phyloP scores from a whole-genome alignment of 371 early-diverging fungal genomes.

The Mucor irregularis region DNA sequence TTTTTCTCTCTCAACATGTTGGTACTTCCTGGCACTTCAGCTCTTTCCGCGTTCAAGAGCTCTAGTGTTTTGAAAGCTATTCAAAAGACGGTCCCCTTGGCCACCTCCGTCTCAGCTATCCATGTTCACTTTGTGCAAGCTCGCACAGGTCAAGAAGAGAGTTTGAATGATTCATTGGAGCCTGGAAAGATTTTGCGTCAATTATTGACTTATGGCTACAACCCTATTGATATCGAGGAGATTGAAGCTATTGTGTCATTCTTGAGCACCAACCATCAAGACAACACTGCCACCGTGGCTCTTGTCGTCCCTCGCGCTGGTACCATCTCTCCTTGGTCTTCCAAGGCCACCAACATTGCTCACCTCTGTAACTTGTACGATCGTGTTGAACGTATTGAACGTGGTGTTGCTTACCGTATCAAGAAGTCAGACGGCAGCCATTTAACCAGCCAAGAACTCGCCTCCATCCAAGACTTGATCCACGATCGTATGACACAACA shows the following conservation, averaged over 20 bases:
- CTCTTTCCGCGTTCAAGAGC: slow-evolving; percentile 73
- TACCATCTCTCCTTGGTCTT: slow-evolving; percentile 98
- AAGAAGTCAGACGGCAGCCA: slow-evolving; percentile 33
- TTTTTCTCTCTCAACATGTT: slow-evolving; percentile 52
- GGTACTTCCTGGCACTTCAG: slow-evolving; percentile 74
- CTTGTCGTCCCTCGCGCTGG: slow-evolving; percentile 87
- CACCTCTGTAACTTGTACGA: slow-evolving; percentile 78
- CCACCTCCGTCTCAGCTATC: slow-evolving; percentile 57
- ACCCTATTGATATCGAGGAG: slow-evolving; percentile 32
- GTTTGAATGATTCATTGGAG: slow-evolving; percentile 33
- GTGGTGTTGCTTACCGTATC: slow-evolving; percentile 77
- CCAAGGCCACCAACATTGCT: slow-evolving; percentile 97
- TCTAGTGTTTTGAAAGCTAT: slow-evolving; percentile 55
- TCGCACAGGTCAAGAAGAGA: slow-evolving; percentile 39
- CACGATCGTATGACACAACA: slow-evolving; percentile 96
- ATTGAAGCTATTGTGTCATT: slow-evolving; percentile 41
- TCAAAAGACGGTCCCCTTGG: slow-evolving; percentile 51
- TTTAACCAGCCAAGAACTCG: slow-evolving; percentile 37
- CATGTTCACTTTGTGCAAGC: slow-evolving; percentile 76
- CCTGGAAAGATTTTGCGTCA: slow-evolving; percentile 47
- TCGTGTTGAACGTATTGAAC: slow-evolving; percentile 81
- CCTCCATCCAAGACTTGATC: slow-evolving; percentile 55
- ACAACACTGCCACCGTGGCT: slow-evolving; percentile 41
- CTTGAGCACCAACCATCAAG: slow-evolving; percentile 32
- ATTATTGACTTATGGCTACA: slow-evolving; percentile 49